Conservation (phyloP, 345 rosid species). For the Corchorus capsularis region DNA sequence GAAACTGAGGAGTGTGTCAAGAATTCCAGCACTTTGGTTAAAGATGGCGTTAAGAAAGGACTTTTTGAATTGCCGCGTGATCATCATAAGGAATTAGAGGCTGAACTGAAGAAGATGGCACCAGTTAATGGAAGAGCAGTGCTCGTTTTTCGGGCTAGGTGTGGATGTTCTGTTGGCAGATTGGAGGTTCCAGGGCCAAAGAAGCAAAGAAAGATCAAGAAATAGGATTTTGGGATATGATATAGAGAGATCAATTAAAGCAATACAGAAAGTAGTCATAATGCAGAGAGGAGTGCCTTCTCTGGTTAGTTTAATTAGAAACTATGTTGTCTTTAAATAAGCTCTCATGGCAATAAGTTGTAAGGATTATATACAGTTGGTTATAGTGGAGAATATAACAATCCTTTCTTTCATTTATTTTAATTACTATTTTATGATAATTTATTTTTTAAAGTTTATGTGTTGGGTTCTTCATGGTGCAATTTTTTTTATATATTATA, state of each 20-base stretch:
- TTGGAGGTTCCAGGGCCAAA: conserved; percentile 83
- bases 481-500: neutral
- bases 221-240: conserved; percentile 40
- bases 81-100: conserved; percentile 69
- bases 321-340: conserved; percentile 48
- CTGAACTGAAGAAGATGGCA: conserved; percentile 80
- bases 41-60: conserved; percentile 55
- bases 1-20: conserved; percentile 91
- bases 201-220: conserved; percentile 82
- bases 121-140: conserved; percentile 77
- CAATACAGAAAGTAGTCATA: conserved; percentile 45
- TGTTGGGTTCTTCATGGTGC: neutral
- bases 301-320: conserved; percentile 39
- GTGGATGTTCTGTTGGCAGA: conserved; percentile 78
- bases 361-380: conserved; percentile 45
- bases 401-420: conserved; percentile 35
- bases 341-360: conserved; percentile 42
- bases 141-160: conserved; percentile 64
- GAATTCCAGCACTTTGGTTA: conserved; percentile 40
- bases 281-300: conserved; percentile 42
- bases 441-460: conserved; percentile 20
- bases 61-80: conserved; percentile 72
- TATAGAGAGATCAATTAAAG: conserved; percentile 28
- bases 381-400: conserved; percentile 52
- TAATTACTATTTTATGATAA: conserved; percentile 18